Evolutionary conservation across 495 filamentous ascomycete genomes (phyloP).

Genomic region (Neurospora pannonica): DNA sequence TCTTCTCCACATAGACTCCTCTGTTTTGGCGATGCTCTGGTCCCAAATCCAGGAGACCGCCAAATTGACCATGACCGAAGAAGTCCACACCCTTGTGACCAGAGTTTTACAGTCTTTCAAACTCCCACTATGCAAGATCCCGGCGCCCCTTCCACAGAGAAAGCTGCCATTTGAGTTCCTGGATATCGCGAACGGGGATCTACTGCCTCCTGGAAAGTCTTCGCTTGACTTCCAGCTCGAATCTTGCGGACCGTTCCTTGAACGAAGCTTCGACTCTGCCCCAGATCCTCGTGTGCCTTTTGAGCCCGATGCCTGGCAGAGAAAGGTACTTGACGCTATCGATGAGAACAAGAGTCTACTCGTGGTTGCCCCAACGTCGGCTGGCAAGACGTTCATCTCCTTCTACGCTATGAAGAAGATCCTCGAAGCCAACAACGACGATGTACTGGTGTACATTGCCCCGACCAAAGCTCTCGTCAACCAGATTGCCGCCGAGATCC

Average conservation of each 20-base stretch:
- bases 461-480: conserved; percentile 79
- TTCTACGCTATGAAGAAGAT: conserved; percentile 78
- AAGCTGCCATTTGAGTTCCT: conserved; percentile 6
- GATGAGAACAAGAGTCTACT: conserved; percentile 60
- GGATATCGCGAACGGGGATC: neutral
- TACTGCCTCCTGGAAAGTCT: neutral
- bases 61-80: conserved; percentile 3
- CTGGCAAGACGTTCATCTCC: conserved; percentile 49
- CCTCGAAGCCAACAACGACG: conserved; percentile 53
- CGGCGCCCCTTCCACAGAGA: neutral
- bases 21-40: conserved; percentile 11
- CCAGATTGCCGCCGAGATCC: conserved; percentile 69
- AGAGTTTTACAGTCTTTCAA: neutral
- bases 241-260: conserved; percentile 63
- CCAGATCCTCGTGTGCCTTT: conserved; percentile 59
- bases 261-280: conserved; percentile 57
- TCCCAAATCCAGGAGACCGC: neutral
- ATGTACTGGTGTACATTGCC: conserved; percentile 66
- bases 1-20: neutral
- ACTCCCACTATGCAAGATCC: neutral
- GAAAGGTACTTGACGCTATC: conserved; percentile 61
- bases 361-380: conserved; percentile 68
- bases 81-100: conserved; percentile 1
- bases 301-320: conserved; percentile 67
- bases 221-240: conserved; percentile 51